Evolutionary conservation across 257 asterid species (phyloP).

Genomic region (Salvia splendens): DNA sequence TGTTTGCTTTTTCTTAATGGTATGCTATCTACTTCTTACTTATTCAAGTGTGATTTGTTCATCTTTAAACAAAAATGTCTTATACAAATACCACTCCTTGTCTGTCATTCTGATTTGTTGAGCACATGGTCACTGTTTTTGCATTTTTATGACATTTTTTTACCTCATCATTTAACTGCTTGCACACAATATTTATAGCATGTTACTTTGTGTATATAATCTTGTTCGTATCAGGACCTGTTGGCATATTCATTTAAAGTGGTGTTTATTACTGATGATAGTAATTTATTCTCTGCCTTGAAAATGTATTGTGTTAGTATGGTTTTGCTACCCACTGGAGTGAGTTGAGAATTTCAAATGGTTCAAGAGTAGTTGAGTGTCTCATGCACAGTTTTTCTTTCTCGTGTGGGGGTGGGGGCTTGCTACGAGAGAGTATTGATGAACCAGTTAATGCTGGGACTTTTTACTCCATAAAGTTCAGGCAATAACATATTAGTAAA

Average conservation of each 20-base stretch:
- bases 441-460: not conserved
- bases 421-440: not conserved
- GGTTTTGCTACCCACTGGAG: not conserved
- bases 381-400: not conserved
- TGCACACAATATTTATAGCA: not conserved
- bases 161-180: not conserved
- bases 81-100: too few species aligned
- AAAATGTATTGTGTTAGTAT: not conserved
- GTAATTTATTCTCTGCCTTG: not conserved
- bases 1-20: slow-evolving; percentile 1
- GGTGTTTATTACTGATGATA: slow-evolving; percentile 8
- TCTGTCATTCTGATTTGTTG: too few species aligned
- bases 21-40: too few species aligned
- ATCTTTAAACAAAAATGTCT: too few species aligned
- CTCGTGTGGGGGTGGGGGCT: not conserved
- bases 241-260: not conserved
- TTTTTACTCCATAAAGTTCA: not conserved
- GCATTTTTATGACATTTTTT: not conserved
- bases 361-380: not conserved
- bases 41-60: too few species aligned
- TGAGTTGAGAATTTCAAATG: slow-evolving; percentile 7
- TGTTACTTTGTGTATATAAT: slow-evolving; percentile 5
- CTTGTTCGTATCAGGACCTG: not conserved
- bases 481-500: not conserved
- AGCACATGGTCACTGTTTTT: slow-evolving; percentile 7